Evolutionary conservation across 2,329 filamentous ascomycete genomes (phyloP).

Genomic region (Aureobasidium lini): DNA sequence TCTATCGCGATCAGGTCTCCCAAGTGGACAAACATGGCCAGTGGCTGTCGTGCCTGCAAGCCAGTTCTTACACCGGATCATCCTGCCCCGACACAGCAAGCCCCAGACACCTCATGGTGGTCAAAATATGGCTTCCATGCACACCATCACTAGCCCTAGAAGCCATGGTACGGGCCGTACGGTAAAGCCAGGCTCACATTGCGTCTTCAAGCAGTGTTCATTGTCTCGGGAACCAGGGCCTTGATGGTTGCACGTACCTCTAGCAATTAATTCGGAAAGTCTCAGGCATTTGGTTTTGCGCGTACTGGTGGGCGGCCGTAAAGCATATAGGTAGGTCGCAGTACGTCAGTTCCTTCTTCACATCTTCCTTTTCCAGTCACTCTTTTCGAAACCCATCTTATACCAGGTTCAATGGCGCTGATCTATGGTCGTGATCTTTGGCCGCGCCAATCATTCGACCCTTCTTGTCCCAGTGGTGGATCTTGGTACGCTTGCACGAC

Average conservation of each 20-base stretch:
- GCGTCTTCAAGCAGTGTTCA: neutral
- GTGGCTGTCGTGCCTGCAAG: neutral
- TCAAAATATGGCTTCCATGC: neutral
- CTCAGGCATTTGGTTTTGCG: neutral
- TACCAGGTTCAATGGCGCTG: neutral
- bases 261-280: slow-evolving; percentile 9
- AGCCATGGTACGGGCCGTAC: slow-evolving; percentile 10
- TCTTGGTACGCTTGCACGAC: slow-evolving; percentile 5
- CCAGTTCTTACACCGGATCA: neutral
- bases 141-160: neutral
- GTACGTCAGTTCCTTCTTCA: neutral
- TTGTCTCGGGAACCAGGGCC: slow-evolving; percentile 2
- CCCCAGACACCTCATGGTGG: neutral
- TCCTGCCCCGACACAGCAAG: neutral
- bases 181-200: slow-evolving; percentile 6
- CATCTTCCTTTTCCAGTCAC: neutral
- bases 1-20: neutral
- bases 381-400: neutral
- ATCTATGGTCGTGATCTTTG: neutral
- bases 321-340: slow-evolving; percentile 3
- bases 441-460: slow-evolving; percentile 5
- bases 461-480: slow-evolving; percentile 8
- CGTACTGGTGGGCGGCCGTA: slow-evolving; percentile 6
- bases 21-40: neutral
- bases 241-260: slow-evolving; percentile 8